Evolutionary conservation across 805 yeast species (phyloP).

Genomic region (Candida alai): DNA sequence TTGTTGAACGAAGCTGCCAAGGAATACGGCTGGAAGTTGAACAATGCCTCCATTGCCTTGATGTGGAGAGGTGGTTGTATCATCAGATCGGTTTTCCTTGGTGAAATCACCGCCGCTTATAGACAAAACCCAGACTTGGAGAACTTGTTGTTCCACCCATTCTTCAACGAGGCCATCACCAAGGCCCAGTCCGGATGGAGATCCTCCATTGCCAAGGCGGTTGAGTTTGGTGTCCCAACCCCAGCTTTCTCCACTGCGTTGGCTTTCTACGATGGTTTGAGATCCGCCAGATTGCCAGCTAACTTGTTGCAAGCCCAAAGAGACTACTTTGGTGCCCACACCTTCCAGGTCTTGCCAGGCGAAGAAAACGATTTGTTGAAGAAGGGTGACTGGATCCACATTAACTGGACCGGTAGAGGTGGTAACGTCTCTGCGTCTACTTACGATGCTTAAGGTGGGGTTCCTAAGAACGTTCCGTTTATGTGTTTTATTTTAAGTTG

Average conservation of each 20-base stretch:
- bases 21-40: conserved; percentile 94
- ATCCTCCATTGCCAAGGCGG: conserved; percentile 73
- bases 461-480: no score
- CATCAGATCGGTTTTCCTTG: conserved; percentile 97
- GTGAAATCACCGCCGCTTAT: conserved; percentile 95
- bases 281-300: conserved; percentile 94
- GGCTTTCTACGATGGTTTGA: conserved; percentile 97
- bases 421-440: conserved; percentile 96
- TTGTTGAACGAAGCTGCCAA: conserved; percentile 96
- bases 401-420: conserved; percentile 99
- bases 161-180: conserved; percentile 86
- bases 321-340: conserved; percentile 99
- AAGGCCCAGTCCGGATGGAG: conserved; percentile 98
- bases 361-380: conserved; percentile 72
- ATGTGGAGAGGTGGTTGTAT: conserved; percentile 99
- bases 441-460: conserved; percentile 79
- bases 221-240: conserved; percentile 87
- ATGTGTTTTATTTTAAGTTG: no score
- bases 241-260: conserved; percentile 98
- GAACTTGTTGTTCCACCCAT: conserved; percentile 92
- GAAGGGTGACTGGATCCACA: conserved; percentile 79
- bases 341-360: conserved; percentile 93
- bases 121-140: conserved; percentile 89
- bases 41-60: conserved; percentile 96
- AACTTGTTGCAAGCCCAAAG: conserved; percentile 99